A percentile compares a stretch with the other conserved stretches of the same genome.
Conservation (phyloP, 1,139 yeast genomes). For the Casaregolazyma suthepensis region DNA sequence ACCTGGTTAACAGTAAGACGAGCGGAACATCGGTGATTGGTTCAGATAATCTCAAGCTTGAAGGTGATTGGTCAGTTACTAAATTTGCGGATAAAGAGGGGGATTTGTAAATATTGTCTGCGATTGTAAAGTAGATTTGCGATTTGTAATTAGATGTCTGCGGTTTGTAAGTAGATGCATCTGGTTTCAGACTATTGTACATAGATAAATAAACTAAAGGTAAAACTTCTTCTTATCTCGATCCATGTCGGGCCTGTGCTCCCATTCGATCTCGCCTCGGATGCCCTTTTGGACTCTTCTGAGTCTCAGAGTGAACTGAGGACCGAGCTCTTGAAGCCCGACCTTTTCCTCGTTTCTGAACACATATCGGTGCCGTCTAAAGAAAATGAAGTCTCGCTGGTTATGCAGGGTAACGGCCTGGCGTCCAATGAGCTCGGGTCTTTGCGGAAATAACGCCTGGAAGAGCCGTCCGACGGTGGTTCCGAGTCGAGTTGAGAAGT, state of each 20-base stretch:
- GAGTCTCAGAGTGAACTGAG: constrained; percentile 85
- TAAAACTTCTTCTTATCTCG: constrained; percentile 90
- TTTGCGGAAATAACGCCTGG: constrained; percentile 86
- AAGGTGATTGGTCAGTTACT: constrained; percentile 34
- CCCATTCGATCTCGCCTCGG: constrained; percentile 92
- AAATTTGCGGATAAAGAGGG: constrained; percentile 16
- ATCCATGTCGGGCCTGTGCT: constrained; percentile 93
- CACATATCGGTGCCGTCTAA: constrained; percentile 89
- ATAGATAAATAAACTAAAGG: constrained; percentile 39
- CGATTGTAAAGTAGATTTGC: not conserved
- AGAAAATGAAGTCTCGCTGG: constrained; percentile 90
- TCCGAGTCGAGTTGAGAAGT: constrained; percentile 88
- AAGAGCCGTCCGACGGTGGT: constrained; percentile 86
- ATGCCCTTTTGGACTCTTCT: constrained; percentile 88
- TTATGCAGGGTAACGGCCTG: constrained; percentile 94
- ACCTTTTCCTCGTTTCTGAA: constrained; percentile 87
- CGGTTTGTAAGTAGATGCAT: constrained; percentile 8
- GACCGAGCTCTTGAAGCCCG: constrained; percentile 93
- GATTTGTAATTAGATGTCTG: too few species aligned
- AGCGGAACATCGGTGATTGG: constrained; percentile 48
- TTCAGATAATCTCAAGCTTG: constrained; percentile 22
- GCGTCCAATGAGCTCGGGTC: constrained; percentile 90
- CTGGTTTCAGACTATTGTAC: constrained; percentile 5
- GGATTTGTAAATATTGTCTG: constrained; percentile 13
- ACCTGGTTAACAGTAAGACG: constrained; percentile 43